A percentile compares a stretch with the other conserved stretches of the same genome.
phyloP scores from a whole-genome alignment of 2,329 filamentous ascomycete genomes.

The Metarhizium guizhouense region DNA sequence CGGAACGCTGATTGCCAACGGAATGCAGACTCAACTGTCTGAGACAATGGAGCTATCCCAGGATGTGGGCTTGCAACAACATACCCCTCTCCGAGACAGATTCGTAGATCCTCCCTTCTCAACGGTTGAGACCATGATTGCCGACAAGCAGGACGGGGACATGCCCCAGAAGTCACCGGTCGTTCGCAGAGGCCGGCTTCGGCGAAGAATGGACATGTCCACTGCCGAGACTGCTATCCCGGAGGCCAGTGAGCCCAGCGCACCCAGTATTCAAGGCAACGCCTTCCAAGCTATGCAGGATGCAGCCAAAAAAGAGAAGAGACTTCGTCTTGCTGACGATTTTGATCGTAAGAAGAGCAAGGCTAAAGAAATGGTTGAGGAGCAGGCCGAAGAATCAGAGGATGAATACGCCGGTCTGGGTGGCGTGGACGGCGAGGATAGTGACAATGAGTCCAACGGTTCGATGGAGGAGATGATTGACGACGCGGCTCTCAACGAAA shows the following conservation, averaged over 20 bases:
- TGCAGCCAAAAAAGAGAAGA: constrained; percentile 47
- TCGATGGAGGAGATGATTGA: constrained; percentile 83
- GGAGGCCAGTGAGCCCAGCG: neutral
- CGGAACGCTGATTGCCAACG: constrained; percentile 43
- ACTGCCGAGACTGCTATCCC: constrained; percentile 2
- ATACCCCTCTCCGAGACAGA: constrained; percentile 60
- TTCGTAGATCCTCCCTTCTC: constrained; percentile 58
- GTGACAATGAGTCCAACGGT: constrained; percentile 61
- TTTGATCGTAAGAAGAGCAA: constrained; percentile 84
- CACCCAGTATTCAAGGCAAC: constrained; percentile 8
- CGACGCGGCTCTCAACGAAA: constrained; percentile 67
- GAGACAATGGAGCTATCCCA: constrained; percentile 70
- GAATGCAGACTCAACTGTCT: constrained; percentile 51
- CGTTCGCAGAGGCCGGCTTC: constrained; percentile 48
- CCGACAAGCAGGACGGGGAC: constrained; percentile 25
- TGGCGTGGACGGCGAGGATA: constrained; percentile 80
- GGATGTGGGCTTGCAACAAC: constrained; percentile 66
- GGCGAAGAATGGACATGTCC: constrained; percentile 29
- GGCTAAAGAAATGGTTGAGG: constrained; percentile 79
- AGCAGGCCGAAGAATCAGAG: constrained; percentile 94
- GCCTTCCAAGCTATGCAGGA: constrained; percentile 67
- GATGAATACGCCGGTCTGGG: constrained; percentile 95
- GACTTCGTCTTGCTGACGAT: constrained; percentile 38
- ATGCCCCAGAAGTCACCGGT: constrained; percentile 55
- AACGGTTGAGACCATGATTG: constrained; percentile 61